phyloP scores from a whole-genome alignment of 768 basidiomycete genomes.

The Kwoniella newhampshirensis region DNA sequence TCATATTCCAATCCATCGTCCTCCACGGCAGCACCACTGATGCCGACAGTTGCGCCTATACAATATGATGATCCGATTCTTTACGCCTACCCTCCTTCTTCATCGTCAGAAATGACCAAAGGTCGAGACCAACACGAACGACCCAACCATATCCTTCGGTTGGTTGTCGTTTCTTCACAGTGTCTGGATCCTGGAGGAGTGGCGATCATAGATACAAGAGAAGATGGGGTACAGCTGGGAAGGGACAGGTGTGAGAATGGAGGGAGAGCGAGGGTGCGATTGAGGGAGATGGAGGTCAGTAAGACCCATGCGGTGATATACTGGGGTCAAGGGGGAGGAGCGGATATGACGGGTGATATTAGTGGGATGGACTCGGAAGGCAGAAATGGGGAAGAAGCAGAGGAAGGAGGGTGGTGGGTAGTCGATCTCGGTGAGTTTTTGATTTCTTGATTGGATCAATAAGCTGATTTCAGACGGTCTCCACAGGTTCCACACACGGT shows the following conservation, averaged over 20 bases:
- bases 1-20: slow-evolving; percentile 5
- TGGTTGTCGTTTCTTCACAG: slow-evolving; percentile 33
- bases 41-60: background rate
- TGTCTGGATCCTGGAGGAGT: slow-evolving; percentile 21
- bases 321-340: slow-evolving; percentile 29
- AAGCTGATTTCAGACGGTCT: background rate
- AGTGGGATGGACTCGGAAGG: background rate
- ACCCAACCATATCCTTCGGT: slow-evolving; percentile 38
- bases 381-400: slow-evolving; percentile 14
- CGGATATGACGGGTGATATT: background rate
- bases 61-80: slow-evolving; percentile 28
- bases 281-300: slow-evolving; percentile 48
- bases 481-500: slow-evolving; percentile 49
- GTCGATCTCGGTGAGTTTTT: slow-evolving; percentile 47
- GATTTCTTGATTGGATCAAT: background rate
- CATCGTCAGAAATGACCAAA: background rate
- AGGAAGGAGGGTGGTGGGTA: slow-evolving; percentile 43
- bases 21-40: background rate
- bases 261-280: slow-evolving; percentile 30
- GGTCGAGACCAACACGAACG: slow-evolving; percentile 8
- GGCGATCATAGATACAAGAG: slow-evolving; percentile 43
- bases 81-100: slow-evolving; percentile 28
- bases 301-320: slow-evolving; percentile 48
- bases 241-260: slow-evolving; percentile 42
- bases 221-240: slow-evolving; percentile 42